Conservation (phyloP, 1,284 basidiomycete genomes). For the Violaceomyces palustris region DNA sequence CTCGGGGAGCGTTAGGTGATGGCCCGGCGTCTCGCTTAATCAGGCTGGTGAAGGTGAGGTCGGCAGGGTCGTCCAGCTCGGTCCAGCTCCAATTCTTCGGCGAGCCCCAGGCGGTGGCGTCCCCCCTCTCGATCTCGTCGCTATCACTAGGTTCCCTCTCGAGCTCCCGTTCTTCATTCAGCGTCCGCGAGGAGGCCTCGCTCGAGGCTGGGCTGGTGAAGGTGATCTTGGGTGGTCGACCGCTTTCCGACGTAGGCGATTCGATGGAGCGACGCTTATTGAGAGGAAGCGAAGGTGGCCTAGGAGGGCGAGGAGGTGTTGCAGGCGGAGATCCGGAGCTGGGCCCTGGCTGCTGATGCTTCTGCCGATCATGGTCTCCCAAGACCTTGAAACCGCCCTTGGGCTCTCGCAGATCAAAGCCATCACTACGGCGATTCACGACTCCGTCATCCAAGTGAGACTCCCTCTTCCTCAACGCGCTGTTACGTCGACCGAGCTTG, state of each 20-base stretch:
- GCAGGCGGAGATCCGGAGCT: neutral
- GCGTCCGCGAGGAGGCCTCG: neutral
- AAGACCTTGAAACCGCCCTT: constrained; percentile 3
- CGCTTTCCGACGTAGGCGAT: neutral
- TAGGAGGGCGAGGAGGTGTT: neutral
- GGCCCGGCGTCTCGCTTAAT: too few relatives aligned
- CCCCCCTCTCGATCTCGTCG: constrained; percentile 6
- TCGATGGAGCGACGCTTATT: neutral
- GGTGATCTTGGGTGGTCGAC: neutral
- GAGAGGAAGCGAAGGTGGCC: neutral
- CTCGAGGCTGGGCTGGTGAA: neutral
- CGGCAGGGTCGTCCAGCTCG: constrained; percentile 3
- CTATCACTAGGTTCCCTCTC: constrained; percentile 1
- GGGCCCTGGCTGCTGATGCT: constrained; percentile 1
- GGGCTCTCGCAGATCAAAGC: neutral
- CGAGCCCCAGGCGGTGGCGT: constrained; percentile 7
- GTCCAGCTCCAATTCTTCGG: constrained; percentile 8
- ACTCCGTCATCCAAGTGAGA: constrained; percentile 4
- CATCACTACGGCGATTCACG: neutral
- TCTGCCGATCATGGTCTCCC: constrained; percentile 4
- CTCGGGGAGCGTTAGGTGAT: too few relatives aligned
- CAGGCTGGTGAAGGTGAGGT: constrained; percentile 9
- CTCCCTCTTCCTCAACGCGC: constrained; percentile 5
- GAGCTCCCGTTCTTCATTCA: neutral
- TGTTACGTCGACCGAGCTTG: constrained; percentile 3